Evolutionary conservation across 768 basidiomycete species (phyloP), one percentile per base, ranked within the genome.

Genomic region (Tulasnella sp.): DNA sequence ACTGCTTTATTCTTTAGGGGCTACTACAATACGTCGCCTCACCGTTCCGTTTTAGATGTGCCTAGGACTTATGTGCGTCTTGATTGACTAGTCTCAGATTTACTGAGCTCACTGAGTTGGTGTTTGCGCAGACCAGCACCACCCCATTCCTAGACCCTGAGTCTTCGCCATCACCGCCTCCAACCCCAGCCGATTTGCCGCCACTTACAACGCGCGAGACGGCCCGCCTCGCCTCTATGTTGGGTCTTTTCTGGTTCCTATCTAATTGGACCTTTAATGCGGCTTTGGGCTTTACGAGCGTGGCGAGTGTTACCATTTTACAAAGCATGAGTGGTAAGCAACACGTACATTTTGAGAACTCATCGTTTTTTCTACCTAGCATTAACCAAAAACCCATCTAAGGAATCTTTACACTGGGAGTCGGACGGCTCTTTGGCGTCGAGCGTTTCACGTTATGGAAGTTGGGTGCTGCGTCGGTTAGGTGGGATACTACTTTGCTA

Each of bases 191-290:
- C 56, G 43, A 10, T 52, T 30, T 70, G 34, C 67, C 70, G 1
- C 81, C 78, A 30, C 70, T 93, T 34, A 84, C 84, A 1, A 71
- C 71, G 2, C 68, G 68, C 48, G 84, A 96, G 72, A 98, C 96
- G 0, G 83, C 84, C 7, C 71, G 78, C 38, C 76, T 99, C 11
- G 90, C 95, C 3, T 73, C 80, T 4, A 71, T 77, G 52, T 98
- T 97, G 71, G 91, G 86, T 69, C 77, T 88, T 60, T 74, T 95
- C 34, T 99, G 94, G 91, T 96, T 99, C 67, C 75, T 83, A 38
- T 94, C 95, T 13, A 98, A 98, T 67, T 98, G 93, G 90, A 71
- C 83, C 10, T 73, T 94, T 29, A 96, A 93, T 68, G 85, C 84
- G 0, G 77, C 86, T 19, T 76, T 98, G 48, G 83, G 80, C 27